Base-by-base conservation (phyloP, 2,329 filamentous ascomycete genomes). In the Lachnellula hyalina region DNA sequence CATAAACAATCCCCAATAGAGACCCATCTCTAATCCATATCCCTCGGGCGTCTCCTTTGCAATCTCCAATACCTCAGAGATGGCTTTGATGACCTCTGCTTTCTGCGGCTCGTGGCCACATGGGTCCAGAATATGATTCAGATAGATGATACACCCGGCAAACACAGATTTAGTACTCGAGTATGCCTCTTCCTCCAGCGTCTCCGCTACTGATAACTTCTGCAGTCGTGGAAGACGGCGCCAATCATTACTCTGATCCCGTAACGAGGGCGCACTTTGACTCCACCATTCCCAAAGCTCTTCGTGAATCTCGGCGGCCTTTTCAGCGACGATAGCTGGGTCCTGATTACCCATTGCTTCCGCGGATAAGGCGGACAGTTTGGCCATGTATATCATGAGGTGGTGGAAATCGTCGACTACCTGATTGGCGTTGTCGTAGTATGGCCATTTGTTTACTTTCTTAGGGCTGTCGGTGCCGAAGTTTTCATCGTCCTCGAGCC, bases 1-100 rank as follows among this genome's bases (percentile, higher is more conserved):
- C 54, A 66, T 66, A 50, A 68, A 68, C 11, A 68, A 41, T 2
- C 64, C 66, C 62, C 62, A 68, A 49, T 68, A 67, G 17, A 67
- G 49, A 2, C 65, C 66, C 65, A 68, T 67, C 44, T 68, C 65
- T 14, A 68, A 49, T 4, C 66, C 66, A 56, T 65, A 66, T 4
- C 66, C 66, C 28, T 65, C 60, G 1, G 66, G 66, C 3, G 61
- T 68, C 46, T 67, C 65, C 12, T 56, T 56, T 14, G 62, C 65
- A 54, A 67, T 66, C 12, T 67, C 61, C 8, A 68, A 48, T 38
- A 68, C 62, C 40, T 61, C 59, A 8, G 51, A 59, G 21, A 68
- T 55, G 5, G 65, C 63, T 15, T 63, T 59, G 14, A 51, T 56
- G 25, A 67, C 63, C 32, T 65, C 62, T 21, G 52, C 51, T 7